Evolutionary conservation across 805 yeast species (phyloP), one percentile per base, ranked within the genome.

Genomic region (Saturnispora diversa): DNA sequence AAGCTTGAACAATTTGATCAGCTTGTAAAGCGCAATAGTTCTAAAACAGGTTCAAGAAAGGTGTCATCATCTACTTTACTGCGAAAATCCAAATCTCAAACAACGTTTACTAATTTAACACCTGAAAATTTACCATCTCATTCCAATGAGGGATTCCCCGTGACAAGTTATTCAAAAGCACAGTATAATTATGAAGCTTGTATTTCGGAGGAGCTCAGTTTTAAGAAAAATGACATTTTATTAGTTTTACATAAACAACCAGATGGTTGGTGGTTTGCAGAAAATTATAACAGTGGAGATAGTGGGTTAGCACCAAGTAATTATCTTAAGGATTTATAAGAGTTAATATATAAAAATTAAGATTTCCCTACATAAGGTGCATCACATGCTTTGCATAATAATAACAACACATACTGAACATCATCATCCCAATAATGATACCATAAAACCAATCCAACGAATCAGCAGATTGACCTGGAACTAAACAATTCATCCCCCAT

Each of bases 401-500:
- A 45, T 72, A 75, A 22, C 72, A 69, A 22, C 61, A 53, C 24
- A 65, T 54, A 1, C 79, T 75, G 49, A 74, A 63, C 1, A 63
- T 17, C 10, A 66, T 43, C 80, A 75, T 72, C 13, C 68, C 62
- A 0, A 54, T 44, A 6, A 68, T 53, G 22, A 75, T 75, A 19
- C 70, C 58, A 54, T 72, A 75, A 55, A 84, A 83, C 92, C 92
- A 83, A 2, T 58, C 50, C 46, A 83, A 59, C 6, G 76, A 70
- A n/a, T 70, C 73, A 6, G 63, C 61, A 21, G 69, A 73, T 58
- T 90, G 97, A 0, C 98, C 98, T 0, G 98, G 98, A 26, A 92
- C 98, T 9, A 85, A 53, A 49, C 92, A 94, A 64, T 92, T 92
- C 98, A 92, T 92, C 42, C 98, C 98, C 97, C 97, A 92, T 35